These are phyloP conservation scores for Zea luxurians DNA, from an alignment of 176 grass and related monocot genomes.

Conservation along the genomic window DNA sequence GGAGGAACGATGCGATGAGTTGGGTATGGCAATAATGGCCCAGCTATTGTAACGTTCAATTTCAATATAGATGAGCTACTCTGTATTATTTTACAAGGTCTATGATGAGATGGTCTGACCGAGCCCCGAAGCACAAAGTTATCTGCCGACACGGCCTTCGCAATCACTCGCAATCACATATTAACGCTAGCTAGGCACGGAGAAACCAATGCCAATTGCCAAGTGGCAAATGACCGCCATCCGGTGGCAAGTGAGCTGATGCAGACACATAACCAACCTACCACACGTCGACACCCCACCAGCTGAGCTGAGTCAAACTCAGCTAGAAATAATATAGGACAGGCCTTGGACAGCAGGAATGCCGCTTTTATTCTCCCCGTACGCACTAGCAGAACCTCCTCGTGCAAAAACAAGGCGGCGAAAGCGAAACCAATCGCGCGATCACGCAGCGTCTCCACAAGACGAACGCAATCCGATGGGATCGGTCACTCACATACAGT, in stretches of 20 bases:
- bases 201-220: background rate
- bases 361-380: slow-evolving; percentile 16
- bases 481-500: background rate
- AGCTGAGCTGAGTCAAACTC: background rate
- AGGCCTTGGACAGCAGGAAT: background rate
- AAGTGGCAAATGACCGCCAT: background rate
- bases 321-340: background rate
- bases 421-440: background rate
- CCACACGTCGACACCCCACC: too few species aligned
- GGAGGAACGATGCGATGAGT: too few species aligned
- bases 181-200: background rate
- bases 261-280: slow-evolving; percentile 11
- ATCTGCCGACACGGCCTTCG: background rate
- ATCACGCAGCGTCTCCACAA: background rate
- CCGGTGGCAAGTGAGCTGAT: background rate
- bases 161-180: background rate
- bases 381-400: background rate
- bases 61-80: too few species aligned
- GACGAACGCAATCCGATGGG: background rate
- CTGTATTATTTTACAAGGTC: too few species aligned
- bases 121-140: background rate
- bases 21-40: too few species aligned
- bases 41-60: too few species aligned
- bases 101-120: too few species aligned
- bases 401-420: background rate